Conservation (phyloP, 352 stramenopile genomes). For the Phytophthora hybrid region DNA sequence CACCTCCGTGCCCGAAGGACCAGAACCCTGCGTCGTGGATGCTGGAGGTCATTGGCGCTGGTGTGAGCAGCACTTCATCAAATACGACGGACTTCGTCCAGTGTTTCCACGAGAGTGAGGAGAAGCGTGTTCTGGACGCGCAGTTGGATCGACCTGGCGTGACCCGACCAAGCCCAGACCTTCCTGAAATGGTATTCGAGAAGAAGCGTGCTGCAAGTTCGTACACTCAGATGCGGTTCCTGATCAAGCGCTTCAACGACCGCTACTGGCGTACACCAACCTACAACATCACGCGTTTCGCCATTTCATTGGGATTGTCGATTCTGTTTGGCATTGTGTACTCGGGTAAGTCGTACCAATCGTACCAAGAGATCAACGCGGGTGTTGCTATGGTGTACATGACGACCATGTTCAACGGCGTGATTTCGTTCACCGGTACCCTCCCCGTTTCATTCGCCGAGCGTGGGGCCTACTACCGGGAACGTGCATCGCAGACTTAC, state of each 20-base stretch:
- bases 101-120: conserved; percentile 44
- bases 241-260: conserved; percentile 37
- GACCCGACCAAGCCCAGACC: conserved; percentile 14
- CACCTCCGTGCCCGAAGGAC: conserved; percentile 34
- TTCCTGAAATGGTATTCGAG: conserved; percentile 41
- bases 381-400: conserved; percentile 84
- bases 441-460: conserved; percentile 84
- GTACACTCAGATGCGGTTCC: conserved; percentile 36
- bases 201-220: conserved; percentile 46
- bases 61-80: conserved; percentile 25
- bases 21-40: conserved; percentile 67
- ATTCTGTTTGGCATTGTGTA: conserved; percentile 84
- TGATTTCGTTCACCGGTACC: conserved; percentile 78
- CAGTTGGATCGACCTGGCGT: conserved; percentile 34
- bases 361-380: conserved; percentile 50
- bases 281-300: conserved; percentile 85
- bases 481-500: conserved; percentile 91
- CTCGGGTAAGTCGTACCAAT: conserved; percentile 39
- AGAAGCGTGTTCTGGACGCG: conserved; percentile 25
- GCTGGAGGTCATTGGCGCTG: conserved; percentile 49
- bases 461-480: conserved; percentile 84
- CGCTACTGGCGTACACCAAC: conserved; percentile 76
- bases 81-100: conserved; percentile 51
- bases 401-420: conserved; percentile 75
- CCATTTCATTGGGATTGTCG: conserved; percentile 63